phyloP scores from a whole-genome alignment of 352 stramenopile genomes.

The Phytophthora pinifolia region DNA sequence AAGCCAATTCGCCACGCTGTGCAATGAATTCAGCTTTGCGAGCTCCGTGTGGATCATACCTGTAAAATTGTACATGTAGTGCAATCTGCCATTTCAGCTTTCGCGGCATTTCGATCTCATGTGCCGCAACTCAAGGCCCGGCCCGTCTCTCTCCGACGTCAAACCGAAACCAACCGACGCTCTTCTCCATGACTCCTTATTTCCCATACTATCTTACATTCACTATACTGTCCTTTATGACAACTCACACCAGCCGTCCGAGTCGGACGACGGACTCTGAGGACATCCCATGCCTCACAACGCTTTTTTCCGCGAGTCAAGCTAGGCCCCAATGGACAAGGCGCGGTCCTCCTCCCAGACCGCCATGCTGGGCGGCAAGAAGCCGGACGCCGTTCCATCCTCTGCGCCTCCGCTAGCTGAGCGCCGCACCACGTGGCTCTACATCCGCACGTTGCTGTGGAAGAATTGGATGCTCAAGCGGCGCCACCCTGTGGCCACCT shows the following conservation, averaged over 20 bases:
- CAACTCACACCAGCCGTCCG: background rate
- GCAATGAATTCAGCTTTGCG: too few species aligned
- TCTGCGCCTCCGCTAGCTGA: conserved; percentile 16
- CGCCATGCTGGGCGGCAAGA: conserved; percentile 21
- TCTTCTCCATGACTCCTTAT: background rate
- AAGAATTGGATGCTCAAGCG: conserved; percentile 74
- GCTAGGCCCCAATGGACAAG: conserved; percentile 14
- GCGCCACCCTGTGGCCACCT: conserved; percentile 50
- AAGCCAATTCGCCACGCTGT: too few species aligned
- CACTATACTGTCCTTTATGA: conserved; percentile 6
- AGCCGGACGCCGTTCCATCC: background rate
- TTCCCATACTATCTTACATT: background rate
- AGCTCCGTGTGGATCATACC: too few species aligned
- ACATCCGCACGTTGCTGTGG: conserved; percentile 48
- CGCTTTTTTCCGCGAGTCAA: conserved; percentile 1
- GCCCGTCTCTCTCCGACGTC: conserved; percentile 1
- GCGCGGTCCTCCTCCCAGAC: conserved; percentile 20
- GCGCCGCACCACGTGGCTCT: conserved; percentile 33
- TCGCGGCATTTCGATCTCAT: too few species aligned
- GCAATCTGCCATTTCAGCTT: too few species aligned
- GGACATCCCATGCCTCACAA: background rate
- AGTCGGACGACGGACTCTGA: too few species aligned
- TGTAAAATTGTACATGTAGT: too few species aligned
- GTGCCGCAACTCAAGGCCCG: background rate
- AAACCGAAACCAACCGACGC: too few species aligned